These are phyloP conservation scores for Physaria fendleri DNA, from an alignment of 345 rosid species.

Conservation along the genomic window DNA sequence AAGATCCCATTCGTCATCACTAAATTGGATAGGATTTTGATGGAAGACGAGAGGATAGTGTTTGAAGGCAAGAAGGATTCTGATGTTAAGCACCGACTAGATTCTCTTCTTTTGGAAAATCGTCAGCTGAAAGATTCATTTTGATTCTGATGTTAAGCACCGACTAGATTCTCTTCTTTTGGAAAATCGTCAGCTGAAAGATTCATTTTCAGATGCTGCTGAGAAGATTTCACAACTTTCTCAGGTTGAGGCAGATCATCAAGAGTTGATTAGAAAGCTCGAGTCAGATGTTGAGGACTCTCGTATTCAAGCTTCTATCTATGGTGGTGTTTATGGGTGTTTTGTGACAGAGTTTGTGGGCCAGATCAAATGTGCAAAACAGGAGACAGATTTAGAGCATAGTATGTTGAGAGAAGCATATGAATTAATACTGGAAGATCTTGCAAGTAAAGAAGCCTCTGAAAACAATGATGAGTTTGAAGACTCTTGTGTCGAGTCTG, in stretches of 20 bases:
- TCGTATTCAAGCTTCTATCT: conserved; percentile 42
- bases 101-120: conserved; percentile 50
- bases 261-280: conserved; percentile 35
- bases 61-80: conserved; percentile 32
- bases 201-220: conserved; percentile 46
- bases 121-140: conserved; percentile 39
- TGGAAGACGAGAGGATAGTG: conserved; percentile 39
- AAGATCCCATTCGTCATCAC: conserved; percentile 55
- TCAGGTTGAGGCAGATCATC: conserved; percentile 36
- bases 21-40: conserved; percentile 52
- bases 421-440: conserved; percentile 37
- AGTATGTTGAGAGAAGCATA: conserved; percentile 31
- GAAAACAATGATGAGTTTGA: conserved; percentile 33
- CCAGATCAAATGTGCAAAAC: conserved; percentile 28
- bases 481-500: conserved; percentile 44
- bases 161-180: conserved; percentile 42
- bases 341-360: conserved; percentile 38
- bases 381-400: conserved; percentile 36
- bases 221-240: conserved; percentile 39
- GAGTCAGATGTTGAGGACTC: conserved; percentile 43
- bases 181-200: conserved; percentile 46
- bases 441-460: conserved; percentile 25
- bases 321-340: conserved; percentile 44
- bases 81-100: conserved; percentile 41
- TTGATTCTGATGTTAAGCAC: conserved; percentile 38